These are phyloP conservation scores for Quaeritorhiza haematococci DNA, from an alignment of 371 early-diverging fungal species.

Conservation along the genomic window DNA sequence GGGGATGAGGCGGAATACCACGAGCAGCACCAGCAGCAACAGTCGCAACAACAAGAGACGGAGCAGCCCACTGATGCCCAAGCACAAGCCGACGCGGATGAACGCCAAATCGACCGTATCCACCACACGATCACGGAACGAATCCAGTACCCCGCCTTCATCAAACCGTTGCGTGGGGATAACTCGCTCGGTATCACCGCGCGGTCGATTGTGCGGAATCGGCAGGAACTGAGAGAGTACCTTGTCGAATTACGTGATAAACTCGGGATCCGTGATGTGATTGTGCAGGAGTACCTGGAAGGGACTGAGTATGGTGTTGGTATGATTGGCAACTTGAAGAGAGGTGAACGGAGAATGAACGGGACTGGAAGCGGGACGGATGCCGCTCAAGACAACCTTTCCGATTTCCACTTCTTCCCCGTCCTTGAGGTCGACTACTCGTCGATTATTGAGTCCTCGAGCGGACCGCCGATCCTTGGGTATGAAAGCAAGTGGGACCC, in stretches of 20 bases:
- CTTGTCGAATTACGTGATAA: slow-evolving; percentile 25
- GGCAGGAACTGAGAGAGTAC: slow-evolving; percentile 34
- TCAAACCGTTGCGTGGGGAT: slow-evolving; percentile 53
- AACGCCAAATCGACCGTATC: slow-evolving; percentile 19
- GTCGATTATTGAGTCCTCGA: slow-evolving; percentile 25
- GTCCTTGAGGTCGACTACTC: slow-evolving; percentile 45
- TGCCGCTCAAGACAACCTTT: no score
- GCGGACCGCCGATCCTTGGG: slow-evolving; percentile 47
- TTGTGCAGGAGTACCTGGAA: slow-evolving; percentile 48
- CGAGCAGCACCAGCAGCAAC: no score
- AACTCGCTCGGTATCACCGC: slow-evolving; percentile 51
- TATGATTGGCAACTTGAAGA: slow-evolving; percentile 33
- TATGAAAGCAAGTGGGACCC: slow-evolving; percentile 57
- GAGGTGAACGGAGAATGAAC: not conserved
- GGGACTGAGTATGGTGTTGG: slow-evolving; percentile 52
- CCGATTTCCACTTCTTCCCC: slow-evolving; percentile 54
- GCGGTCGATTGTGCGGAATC: slow-evolving; percentile 36
- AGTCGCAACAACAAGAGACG: no score
- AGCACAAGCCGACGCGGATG: no score
- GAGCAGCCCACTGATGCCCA: no score
- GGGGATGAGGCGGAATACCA: no score
- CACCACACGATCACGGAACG: slow-evolving; percentile 18
- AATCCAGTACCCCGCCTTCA: slow-evolving; percentile 46
- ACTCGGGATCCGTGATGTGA: slow-evolving; percentile 34
- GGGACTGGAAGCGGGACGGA: not conserved